Conservation (phyloP, 805 yeast genomes). For the Pichia exigua region DNA sequence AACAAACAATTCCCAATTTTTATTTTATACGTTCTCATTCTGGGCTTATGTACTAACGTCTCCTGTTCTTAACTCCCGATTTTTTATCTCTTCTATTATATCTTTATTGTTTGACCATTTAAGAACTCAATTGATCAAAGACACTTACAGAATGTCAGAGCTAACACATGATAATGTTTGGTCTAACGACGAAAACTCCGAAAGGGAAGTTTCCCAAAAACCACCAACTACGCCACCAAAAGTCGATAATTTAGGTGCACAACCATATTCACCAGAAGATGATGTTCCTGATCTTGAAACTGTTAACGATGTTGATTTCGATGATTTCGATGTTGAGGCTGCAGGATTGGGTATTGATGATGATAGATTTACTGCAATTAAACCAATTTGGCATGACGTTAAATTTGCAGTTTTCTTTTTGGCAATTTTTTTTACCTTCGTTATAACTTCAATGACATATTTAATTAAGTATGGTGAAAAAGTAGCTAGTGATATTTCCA, state of each 20-base stretch:
- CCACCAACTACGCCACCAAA: conserved; percentile 6
- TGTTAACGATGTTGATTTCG: not conserved
- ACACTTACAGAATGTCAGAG: not conserved
- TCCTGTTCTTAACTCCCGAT: too few species aligned
- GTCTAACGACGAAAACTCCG: not conserved
- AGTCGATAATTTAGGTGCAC: not conserved
- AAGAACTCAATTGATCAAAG: not conserved
- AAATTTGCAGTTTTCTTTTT: conserved; percentile 43
- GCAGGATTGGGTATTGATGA: conserved; percentile 25
- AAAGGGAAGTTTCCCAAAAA: not conserved
- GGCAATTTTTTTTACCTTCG: not conserved
- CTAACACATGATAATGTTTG: not conserved
- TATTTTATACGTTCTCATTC: too few species aligned
- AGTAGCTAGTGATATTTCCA: conserved; percentile 3
- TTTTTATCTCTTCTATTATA: too few species aligned
- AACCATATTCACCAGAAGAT: not conserved
- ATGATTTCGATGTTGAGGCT: conserved; percentile 1
- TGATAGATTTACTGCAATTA: conserved; percentile 58
- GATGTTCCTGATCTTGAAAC: not conserved
- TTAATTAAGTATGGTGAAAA: conserved; percentile 4
- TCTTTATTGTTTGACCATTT: not conserved
- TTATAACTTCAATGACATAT: conserved; percentile 5
- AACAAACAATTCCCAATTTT: too few species aligned
- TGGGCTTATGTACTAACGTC: too few species aligned
- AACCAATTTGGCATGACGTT: conserved; percentile 63